phyloP scores from a whole-genome alignment of 2,329 filamentous ascomycete species.

The Penicillium sp. region DNA sequence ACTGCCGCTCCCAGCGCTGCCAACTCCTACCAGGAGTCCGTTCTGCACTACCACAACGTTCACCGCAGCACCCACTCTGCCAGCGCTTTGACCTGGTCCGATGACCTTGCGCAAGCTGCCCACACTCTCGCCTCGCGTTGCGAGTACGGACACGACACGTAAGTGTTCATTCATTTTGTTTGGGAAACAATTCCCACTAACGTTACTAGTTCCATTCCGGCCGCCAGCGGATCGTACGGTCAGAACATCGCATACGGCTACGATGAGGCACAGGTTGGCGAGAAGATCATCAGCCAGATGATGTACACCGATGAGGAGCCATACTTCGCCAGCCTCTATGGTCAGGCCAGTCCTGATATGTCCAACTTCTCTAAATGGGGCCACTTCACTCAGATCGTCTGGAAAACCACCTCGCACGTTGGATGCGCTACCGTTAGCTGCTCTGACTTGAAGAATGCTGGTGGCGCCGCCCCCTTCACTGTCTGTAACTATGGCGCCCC shows the following conservation, averaged over 20 bases:
- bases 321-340: conserved; percentile 58
- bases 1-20: conserved; percentile 38
- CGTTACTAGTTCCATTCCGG: conserved; percentile 46
- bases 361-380: conserved; percentile 64
- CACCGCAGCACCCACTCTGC: conserved; percentile 82
- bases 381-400: conserved; percentile 74
- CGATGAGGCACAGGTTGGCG: conserved; percentile 56
- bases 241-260: conserved; percentile 84
- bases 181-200: conserved; percentile 33
- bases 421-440: conserved; percentile 59
- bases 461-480: conserved; percentile 61
- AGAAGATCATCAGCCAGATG: conserved; percentile 66
- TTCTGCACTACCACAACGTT: conserved; percentile 74
- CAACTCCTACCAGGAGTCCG: conserved; percentile 33
- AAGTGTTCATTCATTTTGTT: conserved; percentile 41
- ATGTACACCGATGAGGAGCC: conserved; percentile 84
- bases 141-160: conserved; percentile 73
- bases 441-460: conserved; percentile 43
- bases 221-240: conserved; percentile 62
- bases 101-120: conserved; percentile 63
- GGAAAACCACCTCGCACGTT: conserved; percentile 60
- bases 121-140: conserved; percentile 63
- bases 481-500: conserved; percentile 83
- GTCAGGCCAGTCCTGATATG: conserved; percentile 58
- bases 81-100: conserved; percentile 62